Evolutionary conservation across 768 basidiomycete species (phyloP).

Genomic region (Tubosaeta brunneosetosa): DNA sequence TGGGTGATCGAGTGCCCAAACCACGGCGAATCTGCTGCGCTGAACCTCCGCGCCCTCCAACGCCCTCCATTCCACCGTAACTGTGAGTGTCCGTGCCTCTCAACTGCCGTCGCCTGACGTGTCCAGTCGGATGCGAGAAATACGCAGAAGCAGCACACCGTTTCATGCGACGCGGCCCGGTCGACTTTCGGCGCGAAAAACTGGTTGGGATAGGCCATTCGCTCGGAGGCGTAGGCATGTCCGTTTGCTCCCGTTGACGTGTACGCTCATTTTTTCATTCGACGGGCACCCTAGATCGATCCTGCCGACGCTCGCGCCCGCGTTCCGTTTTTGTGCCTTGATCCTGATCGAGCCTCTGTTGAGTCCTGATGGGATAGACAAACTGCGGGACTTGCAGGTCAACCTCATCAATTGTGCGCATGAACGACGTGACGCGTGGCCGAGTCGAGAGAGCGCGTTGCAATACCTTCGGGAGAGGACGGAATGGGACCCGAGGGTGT

Average conservation of each 20-base stretch:
- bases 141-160: slow-evolving; percentile 57
- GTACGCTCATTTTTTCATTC: neutral
- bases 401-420: slow-evolving; percentile 45
- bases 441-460: slow-evolving; percentile 40
- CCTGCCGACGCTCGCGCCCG: slow-evolving; percentile 45
- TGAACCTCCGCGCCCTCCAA: slow-evolving; percentile 49
- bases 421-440: slow-evolving; percentile 51
- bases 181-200: slow-evolving; percentile 47
- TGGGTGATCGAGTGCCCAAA: slow-evolving; percentile 73
- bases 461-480: slow-evolving; percentile 33
- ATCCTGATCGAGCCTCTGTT: slow-evolving; percentile 65
- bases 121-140: slow-evolving; percentile 56
- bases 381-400: slow-evolving; percentile 38
- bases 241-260: slow-evolving; percentile 13
- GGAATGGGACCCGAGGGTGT: slow-evolving; percentile 52
- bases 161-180: slow-evolving; percentile 45
- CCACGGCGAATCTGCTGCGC: slow-evolving; percentile 55
- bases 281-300: slow-evolving; percentile 39
- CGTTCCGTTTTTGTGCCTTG: slow-evolving; percentile 44
- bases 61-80: slow-evolving; percentile 40
- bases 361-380: slow-evolving; percentile 43
- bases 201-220: slow-evolving; percentile 68
- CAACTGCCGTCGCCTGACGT: neutral
- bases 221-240: slow-evolving; percentile 63
- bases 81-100: slow-evolving; percentile 34